A percentile compares a stretch with the other conserved stretches of the same genome.
phyloP scores from a whole-genome alignment of 495 filamentous ascomycete species.

The Bombardia bombarda region DNA sequence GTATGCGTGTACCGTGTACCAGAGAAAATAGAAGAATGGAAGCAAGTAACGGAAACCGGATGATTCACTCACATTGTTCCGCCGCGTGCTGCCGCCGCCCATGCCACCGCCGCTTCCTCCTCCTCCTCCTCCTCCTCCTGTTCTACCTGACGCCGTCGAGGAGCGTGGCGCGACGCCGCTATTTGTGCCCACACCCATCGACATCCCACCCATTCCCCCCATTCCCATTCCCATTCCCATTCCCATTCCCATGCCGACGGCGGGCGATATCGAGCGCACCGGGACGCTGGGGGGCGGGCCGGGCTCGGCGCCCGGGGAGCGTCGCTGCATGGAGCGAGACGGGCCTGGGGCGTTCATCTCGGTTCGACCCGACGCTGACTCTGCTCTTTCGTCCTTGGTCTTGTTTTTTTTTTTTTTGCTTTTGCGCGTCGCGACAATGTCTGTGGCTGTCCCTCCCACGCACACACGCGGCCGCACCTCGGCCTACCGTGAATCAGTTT shows the following conservation, averaged over 20 bases:
- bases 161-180: constrained; percentile 32
- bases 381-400: too few species aligned
- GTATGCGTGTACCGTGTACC: too few species aligned
- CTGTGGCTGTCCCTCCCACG: background rate
- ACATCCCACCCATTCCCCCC: too few species aligned
- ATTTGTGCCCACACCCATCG: constrained; percentile 21
- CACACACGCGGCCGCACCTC: background rate
- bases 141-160: constrained; percentile 29
- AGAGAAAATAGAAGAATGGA: background rate
- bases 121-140: constrained; percentile 16
- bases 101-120: constrained; percentile 2
- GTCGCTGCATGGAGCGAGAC: constrained; percentile 37
- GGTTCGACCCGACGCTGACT: background rate
- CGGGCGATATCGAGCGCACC: constrained; percentile 34
- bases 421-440: background rate
- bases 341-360: constrained; percentile 32
- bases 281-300: constrained; percentile 32
- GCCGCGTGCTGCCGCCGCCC: constrained; percentile 29
- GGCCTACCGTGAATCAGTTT: background rate
- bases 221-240: constrained; percentile 1
- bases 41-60: constrained; percentile 4
- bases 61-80: constrained; percentile 43
- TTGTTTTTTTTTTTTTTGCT: too few species aligned
- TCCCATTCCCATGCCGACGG: constrained; percentile 14
- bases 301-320: constrained; percentile 42